Evolutionary conservation across 805 yeast species (phyloP).

Genomic region (Wickerhamomyces rabaulensis): DNA sequence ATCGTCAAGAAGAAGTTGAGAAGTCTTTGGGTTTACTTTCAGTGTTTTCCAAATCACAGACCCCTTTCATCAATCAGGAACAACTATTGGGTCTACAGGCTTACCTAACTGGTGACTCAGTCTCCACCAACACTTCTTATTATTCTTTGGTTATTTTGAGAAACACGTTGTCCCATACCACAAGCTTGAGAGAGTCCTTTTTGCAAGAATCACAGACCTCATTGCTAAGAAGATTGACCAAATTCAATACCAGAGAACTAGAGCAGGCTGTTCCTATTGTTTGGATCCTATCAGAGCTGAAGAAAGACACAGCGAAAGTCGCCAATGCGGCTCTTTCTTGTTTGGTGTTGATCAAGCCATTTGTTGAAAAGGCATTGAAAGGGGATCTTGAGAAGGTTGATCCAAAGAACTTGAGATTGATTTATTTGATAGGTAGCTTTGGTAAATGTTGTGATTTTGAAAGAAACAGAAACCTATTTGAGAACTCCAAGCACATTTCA

Average conservation of each 20-base stretch:
- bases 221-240: conserved; percentile 53
- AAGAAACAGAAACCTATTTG: conserved; percentile 33
- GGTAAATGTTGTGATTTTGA: conserved; percentile 68
- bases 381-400: conserved; percentile 30
- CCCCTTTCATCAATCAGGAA: conserved; percentile 54
- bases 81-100: conserved; percentile 65
- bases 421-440: conserved; percentile 63
- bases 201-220: conserved; percentile 43
- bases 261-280: conserved; percentile 71
- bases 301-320: conserved; percentile 41
- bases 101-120: conserved; percentile 45
- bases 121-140: conserved; percentile 36
- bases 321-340: conserved; percentile 64
- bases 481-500: conserved; percentile 31
- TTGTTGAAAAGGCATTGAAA: conserved; percentile 26
- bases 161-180: conserved; percentile 38
- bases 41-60: conserved; percentile 47
- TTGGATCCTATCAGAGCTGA: conserved; percentile 48
- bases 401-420: conserved; percentile 46
- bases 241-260: conserved; percentile 53
- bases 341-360: conserved; percentile 45
- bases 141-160: conserved; percentile 52
- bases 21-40: conserved; percentile 46
- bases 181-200: conserved; percentile 46
- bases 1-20: conserved; percentile 25